Base-by-base conservation (phyloP, 1,284 basidiomycete species). In the Inonotus hispidus region DNA sequence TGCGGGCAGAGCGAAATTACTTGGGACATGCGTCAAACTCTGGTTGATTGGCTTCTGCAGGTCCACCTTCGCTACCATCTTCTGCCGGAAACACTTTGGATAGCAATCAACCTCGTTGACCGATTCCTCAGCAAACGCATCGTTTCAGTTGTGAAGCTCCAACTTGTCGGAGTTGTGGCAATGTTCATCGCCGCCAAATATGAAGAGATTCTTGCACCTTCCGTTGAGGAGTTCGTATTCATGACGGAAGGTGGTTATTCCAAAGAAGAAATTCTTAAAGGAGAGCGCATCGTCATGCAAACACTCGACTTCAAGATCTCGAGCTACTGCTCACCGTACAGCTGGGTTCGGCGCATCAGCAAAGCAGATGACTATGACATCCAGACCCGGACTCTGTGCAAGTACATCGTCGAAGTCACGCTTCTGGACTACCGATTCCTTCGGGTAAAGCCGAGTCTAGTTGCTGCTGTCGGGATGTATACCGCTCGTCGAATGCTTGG, bases 321-420 rank as follows among this genome's bases (percentile, higher is more conserved):
- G 61, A 87, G 94, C 61, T 99, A 99, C 78, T 99, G 97, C 78
- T 97, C 96, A 53, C 97, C 97, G 1, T 99, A 99, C 79, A 95
- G 92, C 72, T 99, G 97, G 97, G 95, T 99, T 79, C 87, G 97
- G 66, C 89, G 90, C 69, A 99, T 99, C 74, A 96, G 93, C 79
- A 98, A 96, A 75, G 97, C 97, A 29, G 97, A 99, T 77, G 93
- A 98, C 75, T 99, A 99, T 73, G 95, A 99, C 72, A 90, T 99
- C 68, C 96, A 98, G 74, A 99, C 96, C 5, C 82, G 97, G 63
- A 99, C 97, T 11, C 78, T 99, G 60, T 90, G 92, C 80, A 99
- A 99, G 75, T 99, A 98, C 81, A 77, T 99, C 72, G 96, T 95
- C 71, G 97, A 99, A 75, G 92, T 97, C 53, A 97, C 95, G 7